phyloP scores from a whole-genome alignment of 106 monocot genomes.

The Dendrobium huoshanense region DNA sequence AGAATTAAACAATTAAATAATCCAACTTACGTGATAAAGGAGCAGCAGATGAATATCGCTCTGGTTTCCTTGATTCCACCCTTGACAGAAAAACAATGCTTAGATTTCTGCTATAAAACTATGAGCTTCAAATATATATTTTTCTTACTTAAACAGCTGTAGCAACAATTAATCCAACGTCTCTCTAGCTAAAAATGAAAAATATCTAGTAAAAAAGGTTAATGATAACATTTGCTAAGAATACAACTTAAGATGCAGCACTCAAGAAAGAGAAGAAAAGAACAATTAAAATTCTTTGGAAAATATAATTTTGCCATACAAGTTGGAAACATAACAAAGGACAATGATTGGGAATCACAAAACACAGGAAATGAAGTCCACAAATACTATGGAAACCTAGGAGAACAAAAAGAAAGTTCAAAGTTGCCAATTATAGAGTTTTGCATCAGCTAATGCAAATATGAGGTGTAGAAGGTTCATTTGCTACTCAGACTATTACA shows the following conservation, averaged over 20 bases:
- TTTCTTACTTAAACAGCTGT: neutral
- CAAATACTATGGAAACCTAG: neutral
- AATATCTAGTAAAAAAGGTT: neutral
- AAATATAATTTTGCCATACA: neutral
- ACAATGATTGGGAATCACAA: neutral
- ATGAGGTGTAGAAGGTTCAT: neutral
- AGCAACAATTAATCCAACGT: neutral
- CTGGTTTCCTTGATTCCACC: conserved; percentile 95
- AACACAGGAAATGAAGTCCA: neutral
- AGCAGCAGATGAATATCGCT: conserved; percentile 96
- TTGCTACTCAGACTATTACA: neutral
- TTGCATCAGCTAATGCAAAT: neutral
- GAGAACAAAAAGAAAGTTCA: neutral
- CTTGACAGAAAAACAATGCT: conserved; percentile 29
- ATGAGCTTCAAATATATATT: neutral
- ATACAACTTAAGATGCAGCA: neutral
- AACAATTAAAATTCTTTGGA: neutral
- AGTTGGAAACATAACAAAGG: neutral
- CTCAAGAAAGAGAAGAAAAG: neutral
- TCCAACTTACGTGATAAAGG: conserved; percentile 77
- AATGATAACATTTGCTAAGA: neutral
- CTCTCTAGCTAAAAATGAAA: neutral
- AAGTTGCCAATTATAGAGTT: neutral
- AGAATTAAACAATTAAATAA: conserved; percentile 5
- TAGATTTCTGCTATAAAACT: neutral